Conservation (phyloP, 805 yeast genomes). For the Myxozyma melibiosi region DNA sequence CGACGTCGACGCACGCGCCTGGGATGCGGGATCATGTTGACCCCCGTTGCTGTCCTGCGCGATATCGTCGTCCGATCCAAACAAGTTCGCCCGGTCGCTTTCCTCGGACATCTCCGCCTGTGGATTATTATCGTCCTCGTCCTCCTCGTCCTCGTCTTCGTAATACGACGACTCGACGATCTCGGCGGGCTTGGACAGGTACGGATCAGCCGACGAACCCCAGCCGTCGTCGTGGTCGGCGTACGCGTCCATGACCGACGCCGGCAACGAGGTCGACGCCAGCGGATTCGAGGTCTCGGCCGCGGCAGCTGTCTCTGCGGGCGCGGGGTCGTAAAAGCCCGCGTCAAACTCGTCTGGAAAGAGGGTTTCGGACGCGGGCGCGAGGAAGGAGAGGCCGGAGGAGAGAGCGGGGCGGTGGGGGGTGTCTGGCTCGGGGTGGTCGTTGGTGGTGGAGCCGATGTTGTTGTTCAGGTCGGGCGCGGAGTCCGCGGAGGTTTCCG, state of each 20-base stretch:
- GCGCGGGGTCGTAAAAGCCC: conserved; percentile 11
- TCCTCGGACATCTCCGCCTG: conserved; percentile 11
- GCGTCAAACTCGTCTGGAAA: conserved; percentile 32
- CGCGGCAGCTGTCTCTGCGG: neutral
- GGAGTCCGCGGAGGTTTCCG: too few species aligned
- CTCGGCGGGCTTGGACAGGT: neutral
- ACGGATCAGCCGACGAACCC: conserved; percentile 8
- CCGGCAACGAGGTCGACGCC: conserved; percentile 13
- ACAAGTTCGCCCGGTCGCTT: conserved; percentile 23
- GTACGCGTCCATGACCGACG: conserved; percentile 12
- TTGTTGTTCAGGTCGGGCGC: too few species aligned
- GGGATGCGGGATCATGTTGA: neutral
- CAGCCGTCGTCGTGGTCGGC: conserved; percentile 22
- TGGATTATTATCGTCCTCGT: conserved; percentile 12
- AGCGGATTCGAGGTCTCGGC: neutral
- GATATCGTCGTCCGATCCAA: conserved; percentile 23
- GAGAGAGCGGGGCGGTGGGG: neutral
- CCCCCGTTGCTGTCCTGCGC: conserved; percentile 5
- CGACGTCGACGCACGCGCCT: neutral
- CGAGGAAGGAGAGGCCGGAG: conserved; percentile 12
- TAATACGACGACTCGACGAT: conserved; percentile 1
- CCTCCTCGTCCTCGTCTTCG: conserved; percentile 1
- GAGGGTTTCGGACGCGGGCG: conserved; percentile 17
- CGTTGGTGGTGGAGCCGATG: too few species aligned
- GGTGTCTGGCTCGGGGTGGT: neutral